Evolutionary conservation across 768 basidiomycete genomes (phyloP), one percentile per base, ranked within the genome.

Genomic region (Basidioascus undulatus): DNA sequence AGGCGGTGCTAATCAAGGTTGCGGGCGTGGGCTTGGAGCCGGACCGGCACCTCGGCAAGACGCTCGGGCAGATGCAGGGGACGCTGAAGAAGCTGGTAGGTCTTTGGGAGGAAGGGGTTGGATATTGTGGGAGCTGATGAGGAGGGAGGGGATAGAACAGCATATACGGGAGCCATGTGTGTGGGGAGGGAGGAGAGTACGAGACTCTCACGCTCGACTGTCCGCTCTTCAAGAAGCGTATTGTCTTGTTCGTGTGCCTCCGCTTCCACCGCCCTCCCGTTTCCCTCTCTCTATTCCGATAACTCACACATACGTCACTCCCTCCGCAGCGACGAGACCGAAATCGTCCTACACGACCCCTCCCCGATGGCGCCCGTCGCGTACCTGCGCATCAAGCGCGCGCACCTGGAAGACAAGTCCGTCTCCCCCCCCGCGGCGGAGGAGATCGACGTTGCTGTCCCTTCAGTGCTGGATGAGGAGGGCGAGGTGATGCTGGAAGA

Each of bases 161-260:
- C 9, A 58, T 71, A 21, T 98, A 84, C 51, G 86, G 86, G 4
- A 74, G 77, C 0, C 92, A 98, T 54, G 68, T 89, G 2, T 94
- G 89, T 46, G 92, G 92, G 9, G 92, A 98, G 60, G 92, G 92
- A 2, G 92, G 92, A 2, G 92, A 98, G 60, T 98, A 94, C 57
- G 92, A 98, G 55, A 81, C 76, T 0, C 62, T 96, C 43, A 94
- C 89, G 1, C 61, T 86, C 11, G 81, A 92, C 49, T 79, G 77
- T 45, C 81, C 87, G 0, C 53, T 89, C 11, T 96, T 87, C 68
- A 80, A 81, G 49, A 66, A 67, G 30, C 64, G 67, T 9, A 75
- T 98, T 27, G 54, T 61, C 6, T 55, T 94, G 74, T 82, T 49
- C 50, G 74, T 44, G 6, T 50, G n/a, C 8, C 26, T 28, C 19